Evolutionary conservation across 2,329 filamentous ascomycete species (phyloP).

Genomic region (Alternaria novae-zelandiae): DNA sequence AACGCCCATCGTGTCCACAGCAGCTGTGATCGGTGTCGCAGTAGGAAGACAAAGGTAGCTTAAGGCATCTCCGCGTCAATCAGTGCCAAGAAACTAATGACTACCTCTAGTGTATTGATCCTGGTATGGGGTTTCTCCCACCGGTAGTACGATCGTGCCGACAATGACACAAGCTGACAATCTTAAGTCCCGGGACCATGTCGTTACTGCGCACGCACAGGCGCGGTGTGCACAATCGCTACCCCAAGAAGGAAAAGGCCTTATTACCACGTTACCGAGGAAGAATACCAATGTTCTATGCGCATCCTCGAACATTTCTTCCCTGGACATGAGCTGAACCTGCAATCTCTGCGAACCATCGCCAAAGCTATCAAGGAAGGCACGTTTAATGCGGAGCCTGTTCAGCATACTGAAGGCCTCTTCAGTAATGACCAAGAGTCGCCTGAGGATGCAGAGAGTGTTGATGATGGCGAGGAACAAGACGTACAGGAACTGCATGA

Average conservation of each 20-base stretch:
- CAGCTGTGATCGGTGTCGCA: slow-evolving; percentile 48
- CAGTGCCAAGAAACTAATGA: slow-evolving; percentile 35
- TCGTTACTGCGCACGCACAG: slow-evolving; percentile 47
- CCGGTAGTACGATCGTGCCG: background rate
- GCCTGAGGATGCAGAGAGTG: slow-evolving; percentile 31
- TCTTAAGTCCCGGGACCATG: slow-evolving; percentile 46
- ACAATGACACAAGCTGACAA: slow-evolving; percentile 24
- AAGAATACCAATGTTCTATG: slow-evolving; percentile 48
- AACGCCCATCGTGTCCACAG: slow-evolving; percentile 44
- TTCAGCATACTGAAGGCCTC: slow-evolving; percentile 31
- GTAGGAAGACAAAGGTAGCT: slow-evolving; percentile 47
- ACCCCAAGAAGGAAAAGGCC: slow-evolving; percentile 46
- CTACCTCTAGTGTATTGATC: slow-evolving; percentile 45
- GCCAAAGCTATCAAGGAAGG: slow-evolving; percentile 43
- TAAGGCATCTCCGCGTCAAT: background rate
- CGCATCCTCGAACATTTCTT: slow-evolving; percentile 47
- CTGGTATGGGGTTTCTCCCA: slow-evolving; percentile 34
- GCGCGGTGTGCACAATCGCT: slow-evolving; percentile 44
- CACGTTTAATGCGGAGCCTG: slow-evolving; percentile 30
- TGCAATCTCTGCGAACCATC: slow-evolving; percentile 41
- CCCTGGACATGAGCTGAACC: slow-evolving; percentile 44
- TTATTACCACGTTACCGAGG: slow-evolving; percentile 50
- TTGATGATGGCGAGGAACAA: slow-evolving; percentile 37
- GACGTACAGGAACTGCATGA: slow-evolving; percentile 46
- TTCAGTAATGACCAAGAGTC: slow-evolving; percentile 28